These are phyloP conservation scores for Elsinoe fawcettii DNA, from an alignment of 2,329 filamentous ascomycete genomes.

Conservation along the genomic window DNA sequence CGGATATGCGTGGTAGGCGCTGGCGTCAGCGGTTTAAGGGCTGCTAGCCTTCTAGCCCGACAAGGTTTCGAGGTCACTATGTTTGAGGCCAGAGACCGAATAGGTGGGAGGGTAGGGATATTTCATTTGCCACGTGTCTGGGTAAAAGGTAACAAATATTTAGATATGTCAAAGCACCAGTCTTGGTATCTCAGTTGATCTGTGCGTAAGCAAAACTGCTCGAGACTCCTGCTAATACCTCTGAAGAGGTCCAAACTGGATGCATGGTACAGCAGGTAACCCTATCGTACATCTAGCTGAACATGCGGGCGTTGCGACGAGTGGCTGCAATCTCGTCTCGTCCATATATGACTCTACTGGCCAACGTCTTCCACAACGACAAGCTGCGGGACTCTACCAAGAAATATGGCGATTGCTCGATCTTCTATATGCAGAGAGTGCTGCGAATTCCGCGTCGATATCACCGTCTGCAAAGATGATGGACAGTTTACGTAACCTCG, in stretches of 20 bases:
- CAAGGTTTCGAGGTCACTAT: not conserved
- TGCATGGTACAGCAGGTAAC: conserved; percentile 61
- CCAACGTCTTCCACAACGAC: not conserved
- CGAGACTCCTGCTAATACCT: not conserved
- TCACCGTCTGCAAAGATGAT: not conserved
- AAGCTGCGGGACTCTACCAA: not conserved
- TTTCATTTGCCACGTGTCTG: not conserved
- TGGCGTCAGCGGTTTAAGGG: not conserved
- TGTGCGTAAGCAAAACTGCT: not conserved
- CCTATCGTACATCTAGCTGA: conserved; percentile 58
- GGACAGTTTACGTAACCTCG: not conserved
- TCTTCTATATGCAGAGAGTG: not conserved
- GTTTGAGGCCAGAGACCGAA: not conserved
- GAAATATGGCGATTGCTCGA: not conserved
- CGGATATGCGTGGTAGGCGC: not conserved
- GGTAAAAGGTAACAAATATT: not conserved
- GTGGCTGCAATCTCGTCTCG: conserved; percentile 41
- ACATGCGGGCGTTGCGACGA: conserved; percentile 45
- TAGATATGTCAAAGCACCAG: not conserved
- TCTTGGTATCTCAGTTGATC: not conserved
- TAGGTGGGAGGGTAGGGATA: not conserved
- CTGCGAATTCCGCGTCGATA: not conserved
- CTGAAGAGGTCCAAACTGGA: conserved; percentile 41
- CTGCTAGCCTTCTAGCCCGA: not conserved
- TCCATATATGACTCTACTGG: not conserved